Conservation (phyloP, 2,329 filamentous ascomycete species). For the Talaromyces funiculosus region DNA sequence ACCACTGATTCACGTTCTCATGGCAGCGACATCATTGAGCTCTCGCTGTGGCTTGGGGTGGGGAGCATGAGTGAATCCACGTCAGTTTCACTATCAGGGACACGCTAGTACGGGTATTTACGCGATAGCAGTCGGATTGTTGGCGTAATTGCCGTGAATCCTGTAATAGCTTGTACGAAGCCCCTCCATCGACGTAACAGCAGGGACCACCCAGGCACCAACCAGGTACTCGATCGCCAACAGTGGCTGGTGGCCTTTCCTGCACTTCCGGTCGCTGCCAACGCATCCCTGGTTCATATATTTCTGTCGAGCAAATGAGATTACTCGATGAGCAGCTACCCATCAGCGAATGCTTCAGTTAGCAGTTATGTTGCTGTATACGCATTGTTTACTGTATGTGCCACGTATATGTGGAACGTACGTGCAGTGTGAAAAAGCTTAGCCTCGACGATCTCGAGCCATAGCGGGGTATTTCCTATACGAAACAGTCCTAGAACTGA, state of each 20-base stretch:
- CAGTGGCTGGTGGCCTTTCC: neutral
- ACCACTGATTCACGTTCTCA: neutral
- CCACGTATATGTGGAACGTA: neutral
- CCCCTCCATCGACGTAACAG: constrained; percentile 2
- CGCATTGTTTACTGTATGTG: neutral
- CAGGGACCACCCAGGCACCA: neutral
- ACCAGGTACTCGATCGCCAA: neutral
- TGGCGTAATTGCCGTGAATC: neutral
- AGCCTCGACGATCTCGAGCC: constrained; percentile 8
- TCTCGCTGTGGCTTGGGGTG: neutral
- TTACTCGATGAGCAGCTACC: neutral
- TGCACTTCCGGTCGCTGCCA: neutral
- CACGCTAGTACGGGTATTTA: neutral
- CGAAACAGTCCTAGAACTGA: too few species aligned
- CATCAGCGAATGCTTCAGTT: neutral
- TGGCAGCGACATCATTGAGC: neutral
- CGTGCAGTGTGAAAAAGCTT: constrained; percentile 20
- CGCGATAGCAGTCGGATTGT: neutral
- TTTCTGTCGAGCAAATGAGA: neutral
- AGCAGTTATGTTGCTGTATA: neutral
- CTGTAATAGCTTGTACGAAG: neutral
- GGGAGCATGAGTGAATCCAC: neutral
- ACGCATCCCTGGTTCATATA: neutral
- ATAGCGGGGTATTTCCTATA: too few species aligned
- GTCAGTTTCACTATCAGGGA: neutral